A percentile compares a stretch with the other conserved stretches of the same genome.
These are phyloP conservation scores for Fragilariopsis cylindrus DNA, from an alignment of 108 stramenopile genomes.

Conservation along the genomic window DNA sequence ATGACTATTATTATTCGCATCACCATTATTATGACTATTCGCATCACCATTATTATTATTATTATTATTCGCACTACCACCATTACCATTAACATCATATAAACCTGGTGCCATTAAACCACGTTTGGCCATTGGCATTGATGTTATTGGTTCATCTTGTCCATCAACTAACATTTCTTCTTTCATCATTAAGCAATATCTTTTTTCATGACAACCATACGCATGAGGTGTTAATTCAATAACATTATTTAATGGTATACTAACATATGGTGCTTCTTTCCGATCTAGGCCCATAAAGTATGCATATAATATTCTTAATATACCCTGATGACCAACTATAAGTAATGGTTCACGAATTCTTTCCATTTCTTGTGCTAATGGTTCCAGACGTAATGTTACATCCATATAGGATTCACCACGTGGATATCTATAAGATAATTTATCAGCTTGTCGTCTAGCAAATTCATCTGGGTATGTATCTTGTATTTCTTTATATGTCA, in stretches of 20 bases:
- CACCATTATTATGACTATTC: background rate
- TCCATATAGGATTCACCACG: conserved; percentile 98
- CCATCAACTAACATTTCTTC: conserved; percentile 90
- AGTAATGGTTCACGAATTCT: conserved; percentile 95
- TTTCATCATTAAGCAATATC: conserved; percentile 87
- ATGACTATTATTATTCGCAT: too few species aligned
- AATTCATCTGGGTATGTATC: conserved; percentile 95
- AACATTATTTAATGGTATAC: conserved; percentile 97
- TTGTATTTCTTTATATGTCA: conserved; percentile 97
- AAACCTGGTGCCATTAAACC: conserved; percentile 3
- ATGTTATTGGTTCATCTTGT: conserved; percentile 88
- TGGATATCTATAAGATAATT: conserved; percentile 91
- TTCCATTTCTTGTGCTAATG: conserved; percentile 97
- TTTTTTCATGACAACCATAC: conserved; percentile 93
- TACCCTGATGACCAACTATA: conserved; percentile 97
- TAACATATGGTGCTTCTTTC: conserved; percentile 93
- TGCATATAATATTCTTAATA: conserved; percentile 95
- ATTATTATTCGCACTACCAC: background rate
- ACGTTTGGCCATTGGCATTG: conserved; percentile 63
- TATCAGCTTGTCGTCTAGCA: conserved; percentile 86
- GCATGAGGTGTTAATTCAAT: conserved; percentile 96
- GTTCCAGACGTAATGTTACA: conserved; percentile 95
- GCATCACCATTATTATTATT: background rate
- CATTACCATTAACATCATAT: background rate
- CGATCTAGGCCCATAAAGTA: conserved; percentile 97